Evolutionary conservation across 257 asterid species (phyloP).

Genomic region (Solanum ossicruentum): DNA sequence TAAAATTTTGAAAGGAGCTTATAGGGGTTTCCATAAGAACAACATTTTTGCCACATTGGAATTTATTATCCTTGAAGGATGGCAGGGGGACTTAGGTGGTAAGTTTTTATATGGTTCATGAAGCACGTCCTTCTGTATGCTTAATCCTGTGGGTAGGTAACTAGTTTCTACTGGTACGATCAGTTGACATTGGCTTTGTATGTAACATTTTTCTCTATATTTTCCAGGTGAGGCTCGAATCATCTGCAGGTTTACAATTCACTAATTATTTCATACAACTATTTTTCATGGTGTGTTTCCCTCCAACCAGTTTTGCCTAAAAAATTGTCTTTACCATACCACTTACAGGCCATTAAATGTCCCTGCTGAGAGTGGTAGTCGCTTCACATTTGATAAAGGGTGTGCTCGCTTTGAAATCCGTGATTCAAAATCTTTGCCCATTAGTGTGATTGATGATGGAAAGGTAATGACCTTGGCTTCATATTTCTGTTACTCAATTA

Average conservation of each 20-base stretch:
- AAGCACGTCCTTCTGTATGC: background rate
- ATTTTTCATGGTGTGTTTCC: background rate
- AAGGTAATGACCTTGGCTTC: constrained; percentile 25
- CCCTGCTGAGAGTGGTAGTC: constrained; percentile 39
- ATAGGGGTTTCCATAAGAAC: constrained; percentile 26
- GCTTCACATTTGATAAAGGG: constrained; percentile 12
- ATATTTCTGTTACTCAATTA: background rate
- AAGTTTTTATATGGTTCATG: constrained; percentile 10
- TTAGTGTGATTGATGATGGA: constrained; percentile 47
- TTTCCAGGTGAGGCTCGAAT: constrained; percentile 52
- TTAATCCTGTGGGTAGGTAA: background rate
- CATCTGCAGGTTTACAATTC: constrained; percentile 54
- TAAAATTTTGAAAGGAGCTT: constrained; percentile 67
- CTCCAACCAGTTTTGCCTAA: background rate
- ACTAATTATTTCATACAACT: background rate
- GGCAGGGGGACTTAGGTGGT: constrained; percentile 52
- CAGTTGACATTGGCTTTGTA: background rate
- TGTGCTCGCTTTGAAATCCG: constrained; percentile 16
- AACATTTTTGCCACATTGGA: constrained; percentile 53
- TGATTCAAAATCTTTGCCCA: constrained; percentile 37
- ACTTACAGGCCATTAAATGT: constrained; percentile 39
- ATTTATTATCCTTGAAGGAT: constrained; percentile 52
- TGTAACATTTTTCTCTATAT: background rate
- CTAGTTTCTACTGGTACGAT: background rate
- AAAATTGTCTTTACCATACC: background rate